Evolutionary conservation across 2,329 filamentous ascomycete genomes (phyloP).

Genomic region (Trichoderma harzianum): DNA sequence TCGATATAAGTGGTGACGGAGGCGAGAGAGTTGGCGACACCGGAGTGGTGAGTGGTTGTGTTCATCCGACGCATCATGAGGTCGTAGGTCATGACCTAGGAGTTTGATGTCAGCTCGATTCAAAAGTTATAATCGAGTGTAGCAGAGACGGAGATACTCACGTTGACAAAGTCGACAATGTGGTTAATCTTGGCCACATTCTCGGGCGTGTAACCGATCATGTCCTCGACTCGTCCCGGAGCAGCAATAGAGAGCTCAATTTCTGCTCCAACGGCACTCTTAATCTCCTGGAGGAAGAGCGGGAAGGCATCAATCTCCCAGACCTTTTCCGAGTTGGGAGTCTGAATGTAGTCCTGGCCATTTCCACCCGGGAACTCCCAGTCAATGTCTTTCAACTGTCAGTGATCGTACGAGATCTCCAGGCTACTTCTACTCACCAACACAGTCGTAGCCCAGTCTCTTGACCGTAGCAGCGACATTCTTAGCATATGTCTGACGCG

Average conservation of each 20-base stretch:
- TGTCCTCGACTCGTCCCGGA: conserved; percentile 59
- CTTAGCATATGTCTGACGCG: conserved; percentile 51
- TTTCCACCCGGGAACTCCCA: conserved; percentile 65
- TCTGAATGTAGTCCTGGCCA: conserved; percentile 63
- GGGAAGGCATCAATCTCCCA: conserved; percentile 62
- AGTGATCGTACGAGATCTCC: neutral
- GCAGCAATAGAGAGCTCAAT: conserved; percentile 62
- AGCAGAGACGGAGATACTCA: conserved; percentile 17
- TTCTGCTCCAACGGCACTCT: conserved; percentile 55
- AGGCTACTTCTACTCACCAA: conserved; percentile 39
- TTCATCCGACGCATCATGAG: conserved; percentile 70
- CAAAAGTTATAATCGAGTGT: fast-evolving
- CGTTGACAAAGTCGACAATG: conserved; percentile 63
- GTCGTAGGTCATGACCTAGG: conserved; percentile 65
- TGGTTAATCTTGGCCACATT: conserved; percentile 57
- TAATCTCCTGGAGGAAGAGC: conserved; percentile 56
- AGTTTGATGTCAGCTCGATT: neutral
- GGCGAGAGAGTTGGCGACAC: conserved; percentile 51
- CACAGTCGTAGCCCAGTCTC: conserved; percentile 57
- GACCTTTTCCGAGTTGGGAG: conserved; percentile 56
- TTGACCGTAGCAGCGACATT: conserved; percentile 55
- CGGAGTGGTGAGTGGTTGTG: conserved; percentile 61
- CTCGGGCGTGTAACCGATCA: conserved; percentile 61
- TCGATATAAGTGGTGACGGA: conserved; percentile 57
- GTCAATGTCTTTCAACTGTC: conserved; percentile 52